phyloP scores from a whole-genome alignment of 176 grass and related monocot genomes.

The Oropetium thomaeum region DNA sequence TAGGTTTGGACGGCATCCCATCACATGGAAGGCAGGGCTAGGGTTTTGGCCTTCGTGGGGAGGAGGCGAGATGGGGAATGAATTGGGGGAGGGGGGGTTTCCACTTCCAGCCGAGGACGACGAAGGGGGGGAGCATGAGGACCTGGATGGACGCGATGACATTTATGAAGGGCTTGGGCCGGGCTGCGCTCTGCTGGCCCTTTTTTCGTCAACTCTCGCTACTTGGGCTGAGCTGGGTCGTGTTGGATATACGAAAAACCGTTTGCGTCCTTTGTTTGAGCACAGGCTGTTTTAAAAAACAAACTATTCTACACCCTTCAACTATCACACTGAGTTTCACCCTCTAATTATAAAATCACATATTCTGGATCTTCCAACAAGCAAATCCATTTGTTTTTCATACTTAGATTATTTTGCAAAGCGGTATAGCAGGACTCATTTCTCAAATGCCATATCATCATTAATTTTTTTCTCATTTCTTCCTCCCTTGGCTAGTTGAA shows the following conservation, averaged over 20 bases:
- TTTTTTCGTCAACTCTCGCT: not conserved
- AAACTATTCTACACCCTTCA: too few species aligned
- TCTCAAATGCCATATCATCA: too few species aligned
- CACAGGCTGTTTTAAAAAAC: too few species aligned
- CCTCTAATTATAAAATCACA: too few species aligned
- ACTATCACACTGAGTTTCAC: too few species aligned
- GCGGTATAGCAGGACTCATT: too few species aligned
- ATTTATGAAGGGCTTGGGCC: not conserved
- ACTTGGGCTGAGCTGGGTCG: not conserved
- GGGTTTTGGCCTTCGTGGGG: conserved; percentile 43
- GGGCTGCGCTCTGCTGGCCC: not conserved
- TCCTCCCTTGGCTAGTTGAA: too few species aligned
- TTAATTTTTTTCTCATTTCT: too few species aligned
- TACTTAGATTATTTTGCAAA: too few species aligned
- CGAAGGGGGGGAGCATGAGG: not conserved
- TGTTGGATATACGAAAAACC: not conserved
- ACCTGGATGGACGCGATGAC: conserved; percentile 1
- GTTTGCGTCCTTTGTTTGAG: too few species aligned
- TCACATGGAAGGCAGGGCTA: conserved; percentile 44
- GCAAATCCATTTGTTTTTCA: too few species aligned
- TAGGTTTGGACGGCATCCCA: conserved; percentile 57
- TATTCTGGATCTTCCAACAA: too few species aligned
- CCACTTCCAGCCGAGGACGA: conserved; percentile 14
- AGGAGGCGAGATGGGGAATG: conserved; percentile 24
- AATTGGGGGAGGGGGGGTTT: not conserved